A percentile compares a stretch with the other conserved stretches of the same genome.
Conservation (phyloP, 371 early-diverging fungal species). For the Nosema bombycis region DNA sequence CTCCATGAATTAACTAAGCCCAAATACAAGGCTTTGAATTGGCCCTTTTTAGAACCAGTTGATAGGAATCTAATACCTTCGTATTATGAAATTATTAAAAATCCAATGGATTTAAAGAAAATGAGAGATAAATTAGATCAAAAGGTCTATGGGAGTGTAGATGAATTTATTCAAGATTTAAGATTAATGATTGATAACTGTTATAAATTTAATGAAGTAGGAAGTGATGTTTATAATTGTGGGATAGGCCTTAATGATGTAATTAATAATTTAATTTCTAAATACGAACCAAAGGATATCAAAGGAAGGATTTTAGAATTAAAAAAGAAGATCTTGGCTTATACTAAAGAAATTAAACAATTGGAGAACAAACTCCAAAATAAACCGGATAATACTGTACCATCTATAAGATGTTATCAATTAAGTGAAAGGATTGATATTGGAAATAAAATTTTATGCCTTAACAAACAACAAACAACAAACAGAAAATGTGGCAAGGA, state of each 20-base stretch:
- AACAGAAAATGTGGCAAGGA: conserved; percentile 46
- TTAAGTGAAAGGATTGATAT: conserved; percentile 46
- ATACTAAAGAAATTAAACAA: conserved; percentile 52
- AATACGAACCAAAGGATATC: conserved; percentile 35
- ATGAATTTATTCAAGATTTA: conserved; percentile 62
- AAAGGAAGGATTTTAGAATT: conserved; percentile 53
- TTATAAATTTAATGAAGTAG: conserved; percentile 79
- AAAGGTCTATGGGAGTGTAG: conserved; percentile 39
- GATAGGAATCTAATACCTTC: conserved; percentile 57
- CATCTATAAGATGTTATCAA: conserved; percentile 26
- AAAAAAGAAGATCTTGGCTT: conserved; percentile 54
- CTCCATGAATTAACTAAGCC: conserved; percentile 53
- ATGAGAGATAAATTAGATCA: conserved; percentile 54
- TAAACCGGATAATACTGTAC: conserved; percentile 1
- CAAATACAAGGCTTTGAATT: conserved; percentile 60
- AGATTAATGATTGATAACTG: conserved; percentile 74
- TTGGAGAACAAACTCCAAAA: conserved; percentile 51
- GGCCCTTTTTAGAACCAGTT: conserved; percentile 64
- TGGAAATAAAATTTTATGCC: conserved; percentile 41
- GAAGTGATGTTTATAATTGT: conserved; percentile 72
- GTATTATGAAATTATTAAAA: conserved; percentile 61
- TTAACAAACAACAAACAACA: conserved; percentile 40
- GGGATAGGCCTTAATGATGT: conserved; percentile 56
- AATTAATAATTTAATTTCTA: conserved; percentile 38
- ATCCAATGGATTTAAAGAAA: conserved; percentile 61